Evolutionary conservation across 345 rosid species (phyloP), one percentile per base, ranked within the genome.

Genomic region (Noccaea bulbosa): DNA sequence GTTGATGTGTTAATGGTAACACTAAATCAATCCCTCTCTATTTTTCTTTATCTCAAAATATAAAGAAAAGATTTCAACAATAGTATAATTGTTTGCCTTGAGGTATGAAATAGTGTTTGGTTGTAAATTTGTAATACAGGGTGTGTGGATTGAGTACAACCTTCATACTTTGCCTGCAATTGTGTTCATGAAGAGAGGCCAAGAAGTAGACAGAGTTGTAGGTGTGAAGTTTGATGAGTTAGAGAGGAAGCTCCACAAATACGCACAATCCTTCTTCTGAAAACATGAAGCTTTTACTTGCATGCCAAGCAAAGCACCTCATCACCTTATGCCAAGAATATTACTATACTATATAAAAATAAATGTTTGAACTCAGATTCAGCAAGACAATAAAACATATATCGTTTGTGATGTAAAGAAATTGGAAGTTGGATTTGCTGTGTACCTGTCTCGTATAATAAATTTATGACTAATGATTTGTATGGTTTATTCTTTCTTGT

Each of bases 161-260:
- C 81, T 81, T 16, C 65, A 67, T 34, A 71, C 81, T 11, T 51
- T 91, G 83, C 95, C 92, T 17, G 82, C 86, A 11, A 80, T 88
- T 58, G 71, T 80, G 43, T 78, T 93, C 27, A 59, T 90, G 43
- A 91, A 87, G 85, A 78, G 73, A 57, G 96, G 97, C 51, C 70
- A 71, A 63, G 88, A 80, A 60, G 59, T 88, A 11, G 88, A 83
- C 20, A 83, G 78, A 75, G 52, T 91, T 6, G 85, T 76, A 14
- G 94, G 97, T 5, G 81, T 84, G 69, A 84, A 70, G 17, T 75
- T 81, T 72, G 80, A 62, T 16, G 92, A 84, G 50, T 67, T 93
- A 17, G 80, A 78, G 87, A 76, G 16, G 65, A 84, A 85, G 70
- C 84, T 89, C 44, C 88, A 83, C 81, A 83, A 80, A 35, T 80